These are phyloP conservation scores for Gastrolobium bilobum DNA, from an alignment of 306 rosid genomes.

Conservation along the genomic window DNA sequence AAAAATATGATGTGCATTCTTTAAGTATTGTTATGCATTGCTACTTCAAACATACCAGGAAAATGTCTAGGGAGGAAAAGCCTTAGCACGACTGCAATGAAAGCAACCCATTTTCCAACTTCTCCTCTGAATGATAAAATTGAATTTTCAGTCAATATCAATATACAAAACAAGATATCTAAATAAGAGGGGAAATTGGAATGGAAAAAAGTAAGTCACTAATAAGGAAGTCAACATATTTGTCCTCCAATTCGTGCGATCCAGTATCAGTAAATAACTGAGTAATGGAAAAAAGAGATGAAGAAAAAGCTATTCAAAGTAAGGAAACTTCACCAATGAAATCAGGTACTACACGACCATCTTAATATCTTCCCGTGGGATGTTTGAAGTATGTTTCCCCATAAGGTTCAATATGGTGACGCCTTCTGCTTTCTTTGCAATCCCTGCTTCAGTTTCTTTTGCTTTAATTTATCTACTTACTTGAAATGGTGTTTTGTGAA, in stretches of 20 bases:
- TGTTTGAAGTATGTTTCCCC: too few relatives aligned
- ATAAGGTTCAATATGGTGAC: too few relatives aligned
- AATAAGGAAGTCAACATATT: constrained; percentile 85
- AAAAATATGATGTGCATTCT: background rate
- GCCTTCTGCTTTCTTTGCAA: too few relatives aligned
- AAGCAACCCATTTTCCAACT: constrained; percentile 86
- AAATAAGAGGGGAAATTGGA: background rate
- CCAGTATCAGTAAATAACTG: constrained; percentile 88
- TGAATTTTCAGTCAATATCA: background rate
- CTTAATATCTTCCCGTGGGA: too few relatives aligned
- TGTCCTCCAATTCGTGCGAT: constrained; percentile 93
- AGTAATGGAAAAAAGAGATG: too few relatives aligned
- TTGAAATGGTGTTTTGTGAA: too few relatives aligned
- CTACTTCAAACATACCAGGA: constrained; percentile 65
- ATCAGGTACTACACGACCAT: too few relatives aligned
- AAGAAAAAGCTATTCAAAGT: too few relatives aligned
- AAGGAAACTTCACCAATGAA: too few relatives aligned
- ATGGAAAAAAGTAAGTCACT: constrained; percentile 70
- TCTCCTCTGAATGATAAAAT: constrained; percentile 66
- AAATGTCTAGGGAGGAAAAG: constrained; percentile 88
- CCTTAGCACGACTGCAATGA: constrained; percentile 75
- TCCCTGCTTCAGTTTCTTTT: too few relatives aligned
- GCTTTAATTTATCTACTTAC: too few relatives aligned
- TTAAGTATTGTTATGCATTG: background rate
- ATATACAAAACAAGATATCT: background rate